Conservation (phyloP, 345 rosid species). For the Gossypium turneri region DNA sequence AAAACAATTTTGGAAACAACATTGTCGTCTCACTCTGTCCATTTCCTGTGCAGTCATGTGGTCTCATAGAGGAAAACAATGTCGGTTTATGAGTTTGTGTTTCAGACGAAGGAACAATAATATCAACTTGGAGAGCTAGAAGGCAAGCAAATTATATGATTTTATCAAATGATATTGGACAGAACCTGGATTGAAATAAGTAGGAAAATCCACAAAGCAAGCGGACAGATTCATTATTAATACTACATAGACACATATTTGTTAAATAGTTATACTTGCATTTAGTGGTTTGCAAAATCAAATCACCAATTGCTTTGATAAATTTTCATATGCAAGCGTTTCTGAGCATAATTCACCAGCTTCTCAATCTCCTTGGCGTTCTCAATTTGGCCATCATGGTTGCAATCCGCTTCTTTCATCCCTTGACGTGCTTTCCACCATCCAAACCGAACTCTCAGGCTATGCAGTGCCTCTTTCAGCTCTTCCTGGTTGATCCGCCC, state of each 20-base stretch:
- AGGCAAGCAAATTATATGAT: background rate
- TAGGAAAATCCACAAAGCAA: background rate
- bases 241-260: background rate
- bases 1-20: too few species aligned
- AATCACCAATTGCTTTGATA: slow-evolving; percentile 14
- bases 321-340: slow-evolving; percentile 32
- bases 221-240: background rate
- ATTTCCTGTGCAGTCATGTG: too few species aligned
- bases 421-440: slow-evolving; percentile 38
- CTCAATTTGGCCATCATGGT: slow-evolving; percentile 26
- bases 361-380: slow-evolving; percentile 25
- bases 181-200: background rate
- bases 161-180: background rate
- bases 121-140: background rate
- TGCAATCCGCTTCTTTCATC: slow-evolving; percentile 27
- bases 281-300: background rate
- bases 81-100: too few species aligned
- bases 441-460: slow-evolving; percentile 23
- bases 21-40: too few species aligned
- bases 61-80: too few species aligned
- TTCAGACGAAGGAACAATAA: too few species aligned
- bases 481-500: slow-evolving; percentile 26
- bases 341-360: slow-evolving; percentile 20
- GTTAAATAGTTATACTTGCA: background rate
- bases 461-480: slow-evolving; percentile 25